Conservation (phyloP, 1,139 yeast species). For the Magnusiomyces ingens region DNA sequence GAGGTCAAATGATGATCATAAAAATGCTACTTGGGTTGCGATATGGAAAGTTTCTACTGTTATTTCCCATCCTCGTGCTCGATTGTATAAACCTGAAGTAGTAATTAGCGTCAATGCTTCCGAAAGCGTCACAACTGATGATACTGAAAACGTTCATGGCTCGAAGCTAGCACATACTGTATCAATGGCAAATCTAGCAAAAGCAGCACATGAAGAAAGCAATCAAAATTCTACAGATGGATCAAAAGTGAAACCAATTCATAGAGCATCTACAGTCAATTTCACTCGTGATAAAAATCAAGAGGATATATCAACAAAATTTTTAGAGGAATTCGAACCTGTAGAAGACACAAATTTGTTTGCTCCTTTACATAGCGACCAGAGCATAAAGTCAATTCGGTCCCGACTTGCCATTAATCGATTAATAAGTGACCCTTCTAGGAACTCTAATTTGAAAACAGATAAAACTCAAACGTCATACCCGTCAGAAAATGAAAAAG, state of each 20-base stretch:
- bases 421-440: background rate
- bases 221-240: background rate
- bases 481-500: too few relatives aligned
- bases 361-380: constrained; percentile 20
- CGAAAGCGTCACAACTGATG: background rate
- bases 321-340: constrained; percentile 21
- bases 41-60: constrained; percentile 25
- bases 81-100: constrained; percentile 22
- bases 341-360: constrained; percentile 22
- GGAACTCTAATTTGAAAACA: background rate
- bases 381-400: constrained; percentile 12
- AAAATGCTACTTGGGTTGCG: constrained; percentile 14
- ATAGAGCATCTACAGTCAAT: constrained; percentile 5
- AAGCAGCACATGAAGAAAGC: background rate
- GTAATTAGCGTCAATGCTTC: constrained; percentile 5
- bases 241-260: background rate
- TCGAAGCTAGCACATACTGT: background rate
- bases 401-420: constrained; percentile 13
- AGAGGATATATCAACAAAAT: constrained; percentile 3
- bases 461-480: background rate
- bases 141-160: background rate
- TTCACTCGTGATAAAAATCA: constrained; percentile 8
- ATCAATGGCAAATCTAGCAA: background rate
- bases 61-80: constrained; percentile 26
- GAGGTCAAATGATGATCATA: background rate